Base-by-base conservation (phyloP, 2,329 filamentous ascomycete species). In the Cercospora sp. region DNA sequence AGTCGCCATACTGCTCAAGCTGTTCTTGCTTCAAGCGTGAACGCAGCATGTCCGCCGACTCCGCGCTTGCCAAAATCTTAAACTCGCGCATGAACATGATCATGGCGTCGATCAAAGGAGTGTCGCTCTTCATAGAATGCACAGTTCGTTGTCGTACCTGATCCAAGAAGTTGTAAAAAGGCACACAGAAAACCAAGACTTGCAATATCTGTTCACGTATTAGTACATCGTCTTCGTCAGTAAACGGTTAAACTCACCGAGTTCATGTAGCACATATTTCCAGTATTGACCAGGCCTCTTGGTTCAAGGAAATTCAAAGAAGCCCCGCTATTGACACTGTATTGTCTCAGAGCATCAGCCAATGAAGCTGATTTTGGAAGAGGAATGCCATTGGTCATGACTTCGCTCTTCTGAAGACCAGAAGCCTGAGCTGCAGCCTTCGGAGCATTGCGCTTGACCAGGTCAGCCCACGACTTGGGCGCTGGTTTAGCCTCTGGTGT, bases 261-360 rank as follows among this genome's bases (percentile, higher is more conserved):
- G 84, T 98, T 99, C 95, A 99, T 98, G 82, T 99, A 99, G 81
- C 95, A 99, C 92, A 98, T 96, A 78, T 99, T 98, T 60, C 95
- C 95, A 48, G 94, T 96, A 81, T 99, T 99, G 73, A 97, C 91
- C 76, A 99, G 86, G 60, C 95, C 95, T 73, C 94, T 88, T 61
- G 95, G 95, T 81, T 98, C 93, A 61, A 99, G 85, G 76, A 97
- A 97, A 18, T 91, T 85, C 72, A 94, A 83, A 75, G 90, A 92
- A 67, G 85, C 83, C 58, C 85, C 85, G 42, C 84, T 84, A 66
- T 88, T 86, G 26, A 93, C 88, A 63, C 86, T 87, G 78, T 94
- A 95, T 30, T 88, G 87, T 60, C 86, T 86, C 63, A 99, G 84
- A 40, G 92, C 91, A 73, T 97, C 92, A 3, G 88, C 90, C 62